Base-by-base conservation (phyloP, 2,329 filamentous ascomycete genomes). In the Alternaria rosae region DNA sequence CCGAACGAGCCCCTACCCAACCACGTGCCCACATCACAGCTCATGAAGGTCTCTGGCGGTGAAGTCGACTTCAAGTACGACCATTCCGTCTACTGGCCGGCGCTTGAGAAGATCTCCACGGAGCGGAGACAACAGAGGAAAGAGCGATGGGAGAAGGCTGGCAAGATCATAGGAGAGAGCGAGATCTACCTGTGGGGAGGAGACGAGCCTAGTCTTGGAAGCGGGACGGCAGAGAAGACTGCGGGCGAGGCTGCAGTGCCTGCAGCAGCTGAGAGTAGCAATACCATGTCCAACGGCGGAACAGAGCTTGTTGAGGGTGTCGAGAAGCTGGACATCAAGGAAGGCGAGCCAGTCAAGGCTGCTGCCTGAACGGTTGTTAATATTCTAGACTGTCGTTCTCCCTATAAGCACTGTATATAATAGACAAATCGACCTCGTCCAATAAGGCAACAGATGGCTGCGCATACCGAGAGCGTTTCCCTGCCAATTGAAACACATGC, bases 1-100 rank as follows among this genome's bases (percentile, higher is more conserved):
- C 97, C 97, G 86, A 97, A 98, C 84, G 93, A 97, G 79, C 91
- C 96, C 76, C 89, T 97, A 83, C 86, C 86, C 70, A 84, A 91
- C 69, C 93, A 93, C 78, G 91, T 99, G 20, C 93, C 93, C 6
- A 81, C 89, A 8, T 85, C 90, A 72, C 94, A 98, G 78, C 87
- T 99, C 55, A 91, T 93, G 89, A 90, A 89, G 72, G 85, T 89
- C 59, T 89, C 91, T 72, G 89, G 90, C 50, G 94, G 95, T 60
- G 87, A 92, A 52, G 87, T 97, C 64, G 87, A 94, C 62, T 98
- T 99, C 77, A 90, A 93, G 73, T 99, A 99, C 79, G 92, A 97
- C 74, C 95, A 99, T 81, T 82, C 85, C 1, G 80, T 84, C 15
- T 99, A 97, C 84, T 99, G 95, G 95, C 92, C 94, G 0, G 91